phyloP scores from a whole-genome alignment of 192 early-diverging fungal genomes.

The Entophlyctis luteolus region DNA sequence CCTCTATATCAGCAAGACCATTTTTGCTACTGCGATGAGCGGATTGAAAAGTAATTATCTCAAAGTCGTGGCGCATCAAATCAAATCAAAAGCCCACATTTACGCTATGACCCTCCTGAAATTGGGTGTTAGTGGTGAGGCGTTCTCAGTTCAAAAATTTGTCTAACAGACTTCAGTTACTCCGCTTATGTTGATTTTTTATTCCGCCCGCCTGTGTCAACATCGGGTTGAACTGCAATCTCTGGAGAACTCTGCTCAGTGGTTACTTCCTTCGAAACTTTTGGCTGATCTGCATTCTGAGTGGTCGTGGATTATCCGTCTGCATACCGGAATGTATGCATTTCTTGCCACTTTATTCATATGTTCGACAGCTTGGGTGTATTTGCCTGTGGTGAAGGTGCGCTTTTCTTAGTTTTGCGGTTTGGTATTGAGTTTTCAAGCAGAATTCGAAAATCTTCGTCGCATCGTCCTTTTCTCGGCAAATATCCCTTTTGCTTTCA shows the following conservation, averaged over 20 bases:
- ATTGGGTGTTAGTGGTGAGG: background rate
- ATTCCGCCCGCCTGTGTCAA: background rate
- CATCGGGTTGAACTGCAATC: background rate
- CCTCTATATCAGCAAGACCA: background rate
- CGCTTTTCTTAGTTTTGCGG: no score
- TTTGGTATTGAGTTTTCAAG: no score
- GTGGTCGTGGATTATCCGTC: background rate
- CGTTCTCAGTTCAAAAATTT: background rate
- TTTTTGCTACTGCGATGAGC: background rate
- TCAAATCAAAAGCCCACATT: background rate
- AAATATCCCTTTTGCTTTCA: no score
- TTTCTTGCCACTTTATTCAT: background rate
- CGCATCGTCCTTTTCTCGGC: no score
- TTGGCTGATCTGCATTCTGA: background rate
- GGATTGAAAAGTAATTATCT: background rate
- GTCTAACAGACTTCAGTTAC: conserved; percentile 7
- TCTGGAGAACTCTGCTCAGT: background rate
- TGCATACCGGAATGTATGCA: background rate
- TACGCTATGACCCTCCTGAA: background rate
- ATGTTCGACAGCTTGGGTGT: background rate
- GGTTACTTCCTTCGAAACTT: background rate
- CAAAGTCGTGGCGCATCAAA: background rate
- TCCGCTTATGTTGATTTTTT: conserved; percentile 9
- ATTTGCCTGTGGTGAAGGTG: conserved; percentile 8
- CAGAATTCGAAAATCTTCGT: no score